Percentiles rank a stretch among this genome's conserved stretches.
phyloP scores from a whole-genome alignment of 768 basidiomycete species.

The Mycena haematopus region DNA sequence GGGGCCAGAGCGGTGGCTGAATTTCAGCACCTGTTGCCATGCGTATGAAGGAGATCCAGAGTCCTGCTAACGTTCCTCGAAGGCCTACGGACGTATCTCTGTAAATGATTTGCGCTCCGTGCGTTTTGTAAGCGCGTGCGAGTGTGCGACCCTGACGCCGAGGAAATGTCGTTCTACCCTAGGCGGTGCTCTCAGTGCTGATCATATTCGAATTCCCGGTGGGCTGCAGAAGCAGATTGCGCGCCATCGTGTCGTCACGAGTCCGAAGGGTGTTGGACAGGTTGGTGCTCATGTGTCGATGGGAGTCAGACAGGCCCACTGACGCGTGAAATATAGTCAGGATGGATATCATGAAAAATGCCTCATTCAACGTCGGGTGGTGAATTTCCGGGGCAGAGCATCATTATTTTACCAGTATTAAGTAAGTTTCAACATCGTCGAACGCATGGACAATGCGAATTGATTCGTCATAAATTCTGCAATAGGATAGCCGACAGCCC shows the following conservation, averaged over 20 bases:
- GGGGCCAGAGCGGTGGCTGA: conserved; percentile 50
- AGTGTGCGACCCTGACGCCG: no score
- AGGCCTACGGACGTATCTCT: conserved; percentile 51
- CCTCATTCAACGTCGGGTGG: no score
- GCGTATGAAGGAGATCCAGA: conserved; percentile 41
- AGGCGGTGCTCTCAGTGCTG: conserved; percentile 38
- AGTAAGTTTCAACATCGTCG: not conserved
- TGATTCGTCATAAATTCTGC: not conserved
- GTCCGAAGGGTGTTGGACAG: conserved; percentile 29
- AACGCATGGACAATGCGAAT: not conserved
- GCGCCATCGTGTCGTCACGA: conserved; percentile 18
- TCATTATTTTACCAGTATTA: not conserved
- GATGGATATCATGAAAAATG: no score
- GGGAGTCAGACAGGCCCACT: conserved; percentile 1
- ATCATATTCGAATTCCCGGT: conserved; percentile 36
- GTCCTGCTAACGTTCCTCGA: conserved; percentile 51
- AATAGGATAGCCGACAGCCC: not conserved
- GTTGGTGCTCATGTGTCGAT: not conserved
- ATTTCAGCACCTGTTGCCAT: conserved; percentile 30
- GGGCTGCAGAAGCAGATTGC: conserved; percentile 36
- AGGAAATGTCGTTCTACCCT: not conserved
- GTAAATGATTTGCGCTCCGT: conserved; percentile 46
- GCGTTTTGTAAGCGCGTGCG: no score
- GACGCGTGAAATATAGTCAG: not conserved
- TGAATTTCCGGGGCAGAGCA: not conserved